Base-by-base conservation (phyloP, 129 eudicot genomes). In the Pittosporum tobira region DNA sequence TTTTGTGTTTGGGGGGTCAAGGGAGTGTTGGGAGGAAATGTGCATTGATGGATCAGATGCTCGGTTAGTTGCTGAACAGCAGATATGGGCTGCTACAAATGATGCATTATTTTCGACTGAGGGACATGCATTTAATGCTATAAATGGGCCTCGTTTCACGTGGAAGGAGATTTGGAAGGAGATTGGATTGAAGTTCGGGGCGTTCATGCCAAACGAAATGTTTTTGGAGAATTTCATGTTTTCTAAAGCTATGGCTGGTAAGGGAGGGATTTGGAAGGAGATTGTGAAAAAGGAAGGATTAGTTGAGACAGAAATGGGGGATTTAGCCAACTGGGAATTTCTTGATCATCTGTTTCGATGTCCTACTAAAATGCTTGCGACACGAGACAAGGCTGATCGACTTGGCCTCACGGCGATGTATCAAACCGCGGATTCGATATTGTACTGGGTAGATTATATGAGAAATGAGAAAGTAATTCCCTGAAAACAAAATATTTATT, bases 51-150 rank as follows among this genome's bases (percentile, higher is more conserved):
- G 76, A 31, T 85, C 97, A n/a, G 97, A 89, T 42, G 95, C 85
- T 42, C 77, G 95, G 52, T 81, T 89, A 19, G 97, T 85, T 57
- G 95, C 97, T 12, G 72, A 85, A 48, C 97, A 85, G 45, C 95
- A 89, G 23, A 82, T 89, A 44, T 85, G 95, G 97, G 82, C 93
- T 6, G 79, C 97, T 5, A 84, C 82, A 11, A 71, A 65, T 21
- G 68, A 26, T 19, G 36, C 63, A 48, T 51, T 73, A 49, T 48
- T 66, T 4, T 68, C 78, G 5, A 56, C 27, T 2, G 42, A 64
- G 1, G 88, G 91, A 18, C 75, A 85, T 57, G 97, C 97, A 9
- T 85, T 84, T 20, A 89, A 89, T 53, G 78, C 88, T 0, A 77
- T 82, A 29, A 89, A 89, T 26, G 97, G 95, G 12, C 59, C 71